Evolutionary conservation across 371 early-diverging fungal species (phyloP).

Genomic region (Lichtheimia ramosa): DNA sequence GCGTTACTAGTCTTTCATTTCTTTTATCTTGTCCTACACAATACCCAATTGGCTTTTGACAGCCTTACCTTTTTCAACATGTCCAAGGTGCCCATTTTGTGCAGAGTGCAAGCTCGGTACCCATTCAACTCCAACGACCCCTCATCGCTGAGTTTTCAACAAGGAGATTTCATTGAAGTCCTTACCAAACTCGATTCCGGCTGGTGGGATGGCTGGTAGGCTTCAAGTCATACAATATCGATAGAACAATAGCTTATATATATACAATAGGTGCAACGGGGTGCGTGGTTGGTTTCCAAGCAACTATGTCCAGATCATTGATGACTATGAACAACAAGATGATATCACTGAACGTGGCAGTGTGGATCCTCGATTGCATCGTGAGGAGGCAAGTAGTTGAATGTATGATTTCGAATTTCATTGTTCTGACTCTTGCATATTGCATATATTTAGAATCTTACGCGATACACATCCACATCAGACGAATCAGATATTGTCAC

Average conservation of each 20-base stretch:
- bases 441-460: constrained; percentile 4
- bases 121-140: constrained; percentile 77
- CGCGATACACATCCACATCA: constrained; percentile 6
- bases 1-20: background rate
- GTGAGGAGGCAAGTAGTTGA: no score
- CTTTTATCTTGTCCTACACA: background rate
- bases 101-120: constrained; percentile 69
- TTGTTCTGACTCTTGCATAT: background rate
- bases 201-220: constrained; percentile 88
- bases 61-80: constrained; percentile 4
- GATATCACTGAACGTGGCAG: background rate
- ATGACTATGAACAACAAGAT: constrained; percentile 32
- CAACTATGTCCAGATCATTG: constrained; percentile 68
- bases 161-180: constrained; percentile 85
- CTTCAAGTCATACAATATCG: background rate
- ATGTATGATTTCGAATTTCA: no score
- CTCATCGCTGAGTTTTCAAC: constrained; percentile 62
- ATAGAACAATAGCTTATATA: background rate
- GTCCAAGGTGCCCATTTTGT: constrained; percentile 27
- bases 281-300: constrained; percentile 88
- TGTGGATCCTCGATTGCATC: no score
- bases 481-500: constrained; percentile 13
- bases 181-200: constrained; percentile 80
- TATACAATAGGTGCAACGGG: constrained; percentile 47
- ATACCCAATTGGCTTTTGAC: background rate